Base-by-base conservation (phyloP, 495 filamentous ascomycete species). In the Talaromyces adpressus region DNA sequence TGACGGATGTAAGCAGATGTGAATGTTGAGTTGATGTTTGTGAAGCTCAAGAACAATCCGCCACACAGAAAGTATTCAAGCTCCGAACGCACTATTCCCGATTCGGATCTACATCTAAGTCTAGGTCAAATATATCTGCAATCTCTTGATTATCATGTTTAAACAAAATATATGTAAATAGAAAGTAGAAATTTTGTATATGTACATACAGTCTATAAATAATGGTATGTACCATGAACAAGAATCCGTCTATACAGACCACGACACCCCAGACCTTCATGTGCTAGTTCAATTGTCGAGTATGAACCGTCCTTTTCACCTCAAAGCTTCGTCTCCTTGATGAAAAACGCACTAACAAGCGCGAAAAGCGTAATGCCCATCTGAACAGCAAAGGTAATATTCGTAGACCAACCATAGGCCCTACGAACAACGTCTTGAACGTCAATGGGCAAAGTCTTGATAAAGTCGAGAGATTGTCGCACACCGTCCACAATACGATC, bases 401-500 rank as follows among this genome's bases (percentile, higher is more conserved):
- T 78, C 2, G 74, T 82, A 8, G 82, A 75, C 72, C 72, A 77
- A 29, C 79, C 83, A 75, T 93, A 96, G 71, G 89, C 91, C 20
- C 74, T 68, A 18, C 85, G 80, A n/a, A 96, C 90, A 23, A 89
- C 71, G 18, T 73, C 75, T 36, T 80, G 82, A 4, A 88, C 72
- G 2, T 70, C 77, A 0, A 88, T 85, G 4, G 89, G 84, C n/a
- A 96, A 77, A 1, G 73, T 79, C 60, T 82, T 83, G 70, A 93
- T 87, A 66, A 81, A 91, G 23, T 88, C 84, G 32, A 95, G 76
- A 69, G 86, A 91, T 75, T 90, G 78, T 49, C 91, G 82, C 12
- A 94, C 91, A 11, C 81, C 77, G 54, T 85, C 81, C 18, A 92
- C 87, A 66, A 94, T 92, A 63, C 84, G 75, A 54, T 85, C 83